Conservation (phyloP, 164 flowering plant genomes). For the Warburgia ugandensis region DNA sequence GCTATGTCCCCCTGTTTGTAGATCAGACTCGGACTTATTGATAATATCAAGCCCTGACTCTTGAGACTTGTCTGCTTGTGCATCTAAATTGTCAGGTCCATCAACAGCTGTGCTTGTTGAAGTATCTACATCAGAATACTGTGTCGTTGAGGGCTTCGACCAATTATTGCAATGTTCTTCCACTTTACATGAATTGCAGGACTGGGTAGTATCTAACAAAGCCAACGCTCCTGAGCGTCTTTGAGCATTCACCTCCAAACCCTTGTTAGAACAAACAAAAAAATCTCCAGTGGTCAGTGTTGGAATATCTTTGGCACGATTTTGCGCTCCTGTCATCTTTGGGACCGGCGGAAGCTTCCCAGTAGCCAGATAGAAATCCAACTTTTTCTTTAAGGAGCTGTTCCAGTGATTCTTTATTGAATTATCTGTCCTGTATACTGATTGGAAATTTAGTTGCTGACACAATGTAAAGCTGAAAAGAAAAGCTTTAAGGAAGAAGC, state of each 20-base stretch:
- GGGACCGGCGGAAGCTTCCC: slow-evolving; percentile 62
- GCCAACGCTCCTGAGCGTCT: slow-evolving; percentile 27
- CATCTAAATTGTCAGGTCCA: too few relatives aligned
- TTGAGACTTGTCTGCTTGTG: too few relatives aligned
- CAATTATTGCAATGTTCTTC: slow-evolving; percentile 38
- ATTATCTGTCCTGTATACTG: slow-evolving; percentile 84
- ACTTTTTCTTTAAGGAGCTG: slow-evolving; percentile 86
- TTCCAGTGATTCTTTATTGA: slow-evolving; percentile 99
- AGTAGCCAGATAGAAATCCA: slow-evolving; percentile 67
- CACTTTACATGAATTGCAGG: slow-evolving; percentile 27
- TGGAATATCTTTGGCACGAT: slow-evolving; percentile 28
- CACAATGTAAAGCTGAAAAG: too few relatives aligned
- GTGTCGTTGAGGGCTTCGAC: slow-evolving; percentile 20
- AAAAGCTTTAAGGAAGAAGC: too few relatives aligned
- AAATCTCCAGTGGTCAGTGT: slow-evolving; percentile 19
- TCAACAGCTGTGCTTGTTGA: too few relatives aligned
- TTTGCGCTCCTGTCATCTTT: slow-evolving; percentile 33
- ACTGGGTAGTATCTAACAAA: slow-evolving; percentile 8
- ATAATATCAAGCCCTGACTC: too few relatives aligned
- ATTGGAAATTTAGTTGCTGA: too few relatives aligned
- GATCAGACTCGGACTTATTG: too few relatives aligned
- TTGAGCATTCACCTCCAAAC: slow-evolving; percentile 37
- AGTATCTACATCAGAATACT: slow-evolving; percentile 14
- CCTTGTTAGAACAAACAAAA: slow-evolving; percentile 26
- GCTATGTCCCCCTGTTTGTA: too few relatives aligned